These are phyloP conservation scores for Waltergamsia citrina DNA, from an alignment of 2,329 filamentous ascomycete species.

Conservation along the genomic window DNA sequence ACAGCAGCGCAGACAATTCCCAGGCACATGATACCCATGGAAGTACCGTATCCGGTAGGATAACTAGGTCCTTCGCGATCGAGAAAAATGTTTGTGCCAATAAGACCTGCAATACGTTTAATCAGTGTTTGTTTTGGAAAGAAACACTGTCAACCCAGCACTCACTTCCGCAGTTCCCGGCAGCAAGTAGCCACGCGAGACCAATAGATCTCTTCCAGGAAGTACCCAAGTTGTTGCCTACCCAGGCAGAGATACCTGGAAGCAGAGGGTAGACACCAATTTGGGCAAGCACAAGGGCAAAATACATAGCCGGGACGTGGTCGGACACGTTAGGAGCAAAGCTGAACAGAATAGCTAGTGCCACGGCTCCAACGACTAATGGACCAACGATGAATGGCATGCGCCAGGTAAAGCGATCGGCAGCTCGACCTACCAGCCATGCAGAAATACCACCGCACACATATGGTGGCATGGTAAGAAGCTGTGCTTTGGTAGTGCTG, in stretches of 20 bases:
- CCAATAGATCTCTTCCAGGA: slow-evolving; percentile 47
- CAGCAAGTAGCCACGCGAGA: slow-evolving; percentile 36
- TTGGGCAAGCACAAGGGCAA: slow-evolving; percentile 42
- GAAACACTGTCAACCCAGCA: too few species aligned
- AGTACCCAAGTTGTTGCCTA: slow-evolving; percentile 44
- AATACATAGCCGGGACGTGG: slow-evolving; percentile 26
- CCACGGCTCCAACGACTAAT: slow-evolving; percentile 36
- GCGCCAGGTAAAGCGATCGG: slow-evolving; percentile 39
- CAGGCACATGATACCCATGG: slow-evolving; percentile 35
- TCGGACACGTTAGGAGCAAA: slow-evolving; percentile 11
- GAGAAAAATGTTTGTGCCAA: slow-evolving; percentile 42
- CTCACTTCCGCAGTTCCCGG: too few species aligned
- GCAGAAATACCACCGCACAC: slow-evolving; percentile 19
- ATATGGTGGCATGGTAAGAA: slow-evolving; percentile 26
- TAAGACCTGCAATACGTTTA: slow-evolving; percentile 29
- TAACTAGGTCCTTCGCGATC: slow-evolving; percentile 35
- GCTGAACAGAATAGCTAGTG: slow-evolving; percentile 44
- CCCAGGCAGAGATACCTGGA: slow-evolving; percentile 45
- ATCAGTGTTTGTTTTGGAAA: slow-evolving; percentile 7
- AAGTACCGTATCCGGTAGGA: slow-evolving; percentile 36
- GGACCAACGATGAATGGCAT: slow-evolving; percentile 44
- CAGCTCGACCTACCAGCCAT: slow-evolving; percentile 27
- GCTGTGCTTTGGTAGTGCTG: slow-evolving; percentile 19
- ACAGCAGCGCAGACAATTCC: slow-evolving; percentile 21
- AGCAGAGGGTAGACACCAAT: slow-evolving; percentile 43